These are phyloP conservation scores for Heliosperma pusillum DNA, from an alignment of 148 eudicot genomes.

Conservation along the genomic window DNA sequence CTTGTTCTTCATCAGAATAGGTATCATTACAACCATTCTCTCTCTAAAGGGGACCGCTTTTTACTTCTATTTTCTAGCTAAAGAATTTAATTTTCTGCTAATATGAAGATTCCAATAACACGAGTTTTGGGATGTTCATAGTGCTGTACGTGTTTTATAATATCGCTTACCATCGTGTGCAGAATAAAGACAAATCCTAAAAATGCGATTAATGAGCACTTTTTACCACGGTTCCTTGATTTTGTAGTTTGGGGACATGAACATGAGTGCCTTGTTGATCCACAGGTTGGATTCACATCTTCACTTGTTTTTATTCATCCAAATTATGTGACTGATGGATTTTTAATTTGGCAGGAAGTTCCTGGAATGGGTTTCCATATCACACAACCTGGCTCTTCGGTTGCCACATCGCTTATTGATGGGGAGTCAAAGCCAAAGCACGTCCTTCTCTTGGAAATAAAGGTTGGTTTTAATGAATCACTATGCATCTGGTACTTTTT, in stretches of 20 bases:
- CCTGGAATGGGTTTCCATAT: conserved; percentile 99
- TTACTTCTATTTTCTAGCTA: conserved; percentile 4
- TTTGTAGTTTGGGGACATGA: conserved; percentile 99
- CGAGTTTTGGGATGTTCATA: conserved; percentile 1
- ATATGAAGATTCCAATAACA: neutral
- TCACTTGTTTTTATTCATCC: neutral
- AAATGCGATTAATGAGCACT: conserved; percentile 98
- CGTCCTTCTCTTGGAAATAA: conserved; percentile 91
- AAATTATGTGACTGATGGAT: conserved; percentile 15
- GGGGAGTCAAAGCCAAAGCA: conserved; percentile 98
- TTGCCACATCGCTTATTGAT: conserved; percentile 95
- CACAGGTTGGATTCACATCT: conserved; percentile 56
- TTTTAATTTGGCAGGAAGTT: conserved; percentile 60
- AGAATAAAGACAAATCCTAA: conserved; percentile 99
- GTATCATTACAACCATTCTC: conserved; percentile 27
- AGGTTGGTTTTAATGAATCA: conserved; percentile 43
- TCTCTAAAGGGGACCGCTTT: neutral
- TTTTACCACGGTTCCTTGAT: conserved; percentile 90
- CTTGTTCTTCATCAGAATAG: conserved; percentile 95
- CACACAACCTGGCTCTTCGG: conserved; percentile 99
- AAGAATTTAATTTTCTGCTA: conserved; percentile 7
- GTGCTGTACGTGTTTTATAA: conserved; percentile 11
- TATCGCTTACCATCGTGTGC: conserved; percentile 23
- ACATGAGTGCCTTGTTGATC: conserved; percentile 97
- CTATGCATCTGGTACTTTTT: conserved; percentile 5